Evolutionary conservation across 2,329 filamentous ascomycete species (phyloP), one percentile per base, ranked within the genome.

Genomic region (Blumeriella jaapii): DNA sequence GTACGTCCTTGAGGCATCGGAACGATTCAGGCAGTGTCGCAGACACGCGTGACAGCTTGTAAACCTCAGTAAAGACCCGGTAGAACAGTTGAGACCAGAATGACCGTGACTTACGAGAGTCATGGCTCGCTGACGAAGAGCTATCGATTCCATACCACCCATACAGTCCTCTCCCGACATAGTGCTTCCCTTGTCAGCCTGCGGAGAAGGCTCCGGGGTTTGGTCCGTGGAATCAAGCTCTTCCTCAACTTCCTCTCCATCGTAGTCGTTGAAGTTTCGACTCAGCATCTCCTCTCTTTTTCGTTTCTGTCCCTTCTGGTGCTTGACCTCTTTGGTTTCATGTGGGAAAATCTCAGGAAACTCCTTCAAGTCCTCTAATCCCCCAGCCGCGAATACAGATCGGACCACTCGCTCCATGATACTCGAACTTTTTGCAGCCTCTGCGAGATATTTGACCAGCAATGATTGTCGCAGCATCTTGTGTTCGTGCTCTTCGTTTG

Each of bases 321-420:
- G 59, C 42, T 59, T 64, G 31, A 49, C 56, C 44, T 61, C 61
- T 40, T 59, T 66, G 2, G 69, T 71, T 57, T 87, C 82, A 34
- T 72, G 71, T 14, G 68, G 63, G 59, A 82, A 89, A 3, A 87
- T 61, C 50, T 83, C 75, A 2, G 63, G 64, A 49, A 75, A 85
- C 6, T 71, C 62, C 1, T 62, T 67, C 25, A 67, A 55, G 2
- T 62, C 63, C 11, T 70, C 57, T n/a, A 61, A 54, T 17, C 61
- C 62, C 2, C 77, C 81, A 46, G 80, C 74, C 0, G 79, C 75
- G 34, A 85, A 69, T 5, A 86, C 62, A 1, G 80, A 77, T 43
- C 71, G 71, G 40, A 82, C 61, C 8, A 85, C 68, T 20, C 69
- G 65, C 38, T 67, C 51, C 28, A 48, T 24, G 2, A 41, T 52